These are phyloP conservation scores for Fusarium napiforme DNA, from an alignment of 2,329 filamentous ascomycete genomes.

Conservation along the genomic window DNA sequence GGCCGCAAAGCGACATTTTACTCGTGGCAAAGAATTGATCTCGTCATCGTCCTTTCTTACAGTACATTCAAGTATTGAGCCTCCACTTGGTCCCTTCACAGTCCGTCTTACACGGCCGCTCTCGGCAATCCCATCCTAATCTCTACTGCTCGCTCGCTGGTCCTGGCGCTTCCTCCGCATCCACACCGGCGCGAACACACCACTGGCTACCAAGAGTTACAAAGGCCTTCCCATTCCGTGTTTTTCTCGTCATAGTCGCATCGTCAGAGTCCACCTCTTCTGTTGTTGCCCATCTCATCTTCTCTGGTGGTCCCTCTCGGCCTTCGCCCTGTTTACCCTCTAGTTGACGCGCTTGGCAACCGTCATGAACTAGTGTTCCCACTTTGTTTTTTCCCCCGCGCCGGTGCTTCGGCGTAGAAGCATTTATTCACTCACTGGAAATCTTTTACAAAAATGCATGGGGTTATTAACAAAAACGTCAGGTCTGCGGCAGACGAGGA, in stretches of 20 bases:
- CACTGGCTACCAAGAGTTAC: conserved; percentile 40
- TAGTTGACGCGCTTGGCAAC: conserved; percentile 51
- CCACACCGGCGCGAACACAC: conserved; percentile 42
- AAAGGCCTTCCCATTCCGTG: conserved; percentile 43
- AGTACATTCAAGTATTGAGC: conserved; percentile 23
- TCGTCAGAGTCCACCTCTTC: conserved; percentile 42
- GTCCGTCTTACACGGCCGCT: conserved; percentile 43
- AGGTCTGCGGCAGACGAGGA: conserved; percentile 75
- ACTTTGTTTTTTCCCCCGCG: conserved; percentile 47
- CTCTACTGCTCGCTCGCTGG: conserved; percentile 25
- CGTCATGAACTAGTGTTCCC: conserved; percentile 56
- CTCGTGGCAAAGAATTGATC: conserved; percentile 43
- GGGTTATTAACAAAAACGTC: conserved; percentile 63
- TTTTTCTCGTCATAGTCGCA: conserved; percentile 49
- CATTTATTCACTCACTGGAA: conserved; percentile 45
- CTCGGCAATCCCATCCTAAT: conserved; percentile 43
- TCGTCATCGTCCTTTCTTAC: conserved; percentile 45
- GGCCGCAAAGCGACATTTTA: conserved; percentile 41
- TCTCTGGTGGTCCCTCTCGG: conserved; percentile 35
- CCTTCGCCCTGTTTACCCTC: conserved; percentile 43
- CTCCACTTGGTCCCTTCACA: conserved; percentile 34
- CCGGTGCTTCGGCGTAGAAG: conserved; percentile 43
- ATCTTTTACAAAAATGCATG: conserved; percentile 53
- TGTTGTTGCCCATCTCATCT: conserved; percentile 35
- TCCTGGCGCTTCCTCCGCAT: conserved; percentile 36